A percentile compares a stretch with the other conserved stretches of the same genome.
Evolutionary conservation across 2,329 filamentous ascomycete genomes (phyloP).

Genomic region (Talaromyces rugulosus): DNA sequence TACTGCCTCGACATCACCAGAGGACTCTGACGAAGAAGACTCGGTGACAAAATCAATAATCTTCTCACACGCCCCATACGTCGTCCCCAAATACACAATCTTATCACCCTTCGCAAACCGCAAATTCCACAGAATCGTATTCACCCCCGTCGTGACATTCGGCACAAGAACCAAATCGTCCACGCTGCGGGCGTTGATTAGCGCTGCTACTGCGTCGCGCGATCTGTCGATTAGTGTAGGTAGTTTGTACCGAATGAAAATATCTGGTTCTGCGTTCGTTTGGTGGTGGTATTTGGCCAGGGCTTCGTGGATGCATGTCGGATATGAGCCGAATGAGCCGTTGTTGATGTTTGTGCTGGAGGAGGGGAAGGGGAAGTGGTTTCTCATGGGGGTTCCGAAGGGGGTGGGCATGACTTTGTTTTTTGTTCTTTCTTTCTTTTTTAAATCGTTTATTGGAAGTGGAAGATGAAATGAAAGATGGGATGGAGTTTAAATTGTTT

Average conservation of each 20-base stretch:
- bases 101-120: conserved; percentile 66
- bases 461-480: not conserved
- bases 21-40: conserved; percentile 16
- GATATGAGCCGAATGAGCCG: conserved; percentile 74
- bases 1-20: conserved; percentile 16
- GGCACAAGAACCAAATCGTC: conserved; percentile 70
- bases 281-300: conserved; percentile 62
- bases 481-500: not conserved
- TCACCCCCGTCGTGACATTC: conserved; percentile 69
- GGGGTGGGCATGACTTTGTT: too few relatives aligned
- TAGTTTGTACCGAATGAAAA: conserved; percentile 69
- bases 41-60: conserved; percentile 59
- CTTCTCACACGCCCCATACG: conserved; percentile 75
- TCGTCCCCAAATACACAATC: conserved; percentile 69
- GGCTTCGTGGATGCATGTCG: conserved; percentile 55
- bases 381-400: not conserved
- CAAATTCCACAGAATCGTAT: conserved; percentile 73
- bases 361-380: conserved; percentile 40
- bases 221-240: conserved; percentile 59
- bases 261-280: conserved; percentile 66
- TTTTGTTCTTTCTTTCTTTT: not conserved
- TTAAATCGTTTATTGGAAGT: not conserved
- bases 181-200: conserved; percentile 54
- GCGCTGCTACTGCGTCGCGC: conserved; percentile 47
- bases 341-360: conserved; percentile 11